Evolutionary conservation across 331 rosid genomes (phyloP).

Genomic region (Malus hybrid): DNA sequence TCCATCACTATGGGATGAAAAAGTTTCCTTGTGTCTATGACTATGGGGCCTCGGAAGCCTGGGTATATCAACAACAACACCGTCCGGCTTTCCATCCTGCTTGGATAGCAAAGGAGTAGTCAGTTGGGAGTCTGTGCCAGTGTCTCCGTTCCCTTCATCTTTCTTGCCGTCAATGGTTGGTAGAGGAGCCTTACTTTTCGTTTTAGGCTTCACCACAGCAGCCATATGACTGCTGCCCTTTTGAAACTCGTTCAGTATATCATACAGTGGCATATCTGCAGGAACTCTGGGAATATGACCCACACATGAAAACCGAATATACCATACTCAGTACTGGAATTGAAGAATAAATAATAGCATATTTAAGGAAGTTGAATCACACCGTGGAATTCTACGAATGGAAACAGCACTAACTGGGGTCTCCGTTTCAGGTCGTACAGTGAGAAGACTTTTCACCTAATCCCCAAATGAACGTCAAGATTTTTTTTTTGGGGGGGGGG

Average conservation of each 20-base stretch:
- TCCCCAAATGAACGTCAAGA: constrained; percentile 16
- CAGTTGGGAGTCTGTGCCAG: constrained; percentile 37
- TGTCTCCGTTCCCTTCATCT: constrained; percentile 27
- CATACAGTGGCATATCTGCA: constrained; percentile 95
- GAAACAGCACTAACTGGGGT: constrained; percentile 95
- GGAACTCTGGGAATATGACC: constrained; percentile 67
- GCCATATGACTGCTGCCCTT: constrained; percentile 99
- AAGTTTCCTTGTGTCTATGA: constrained; percentile 21
- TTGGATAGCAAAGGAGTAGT: constrained; percentile 63
- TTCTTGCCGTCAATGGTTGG: constrained; percentile 38
- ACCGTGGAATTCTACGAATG: constrained; percentile 96
- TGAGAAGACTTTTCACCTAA: constrained; percentile 95
- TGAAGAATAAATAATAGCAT: constrained; percentile 2
- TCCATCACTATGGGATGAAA: constrained; percentile 28
- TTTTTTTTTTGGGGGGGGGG: too few relatives aligned
- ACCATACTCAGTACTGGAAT: constrained; percentile 5
- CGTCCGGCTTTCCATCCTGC: constrained; percentile 33
- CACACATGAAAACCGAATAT: constrained; percentile 19
- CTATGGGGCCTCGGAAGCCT: constrained; percentile 45
- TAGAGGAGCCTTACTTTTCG: constrained; percentile 43
- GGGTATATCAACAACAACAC: constrained; percentile 62
- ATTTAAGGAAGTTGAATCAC: constrained; percentile 18
- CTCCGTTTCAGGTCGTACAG: constrained; percentile 96
- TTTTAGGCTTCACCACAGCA: constrained; percentile 78
- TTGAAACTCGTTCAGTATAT: constrained; percentile 93